phyloP scores from a whole-genome alignment of 1,284 basidiomycete genomes.

The Cystobasidiaceae sp. region DNA sequence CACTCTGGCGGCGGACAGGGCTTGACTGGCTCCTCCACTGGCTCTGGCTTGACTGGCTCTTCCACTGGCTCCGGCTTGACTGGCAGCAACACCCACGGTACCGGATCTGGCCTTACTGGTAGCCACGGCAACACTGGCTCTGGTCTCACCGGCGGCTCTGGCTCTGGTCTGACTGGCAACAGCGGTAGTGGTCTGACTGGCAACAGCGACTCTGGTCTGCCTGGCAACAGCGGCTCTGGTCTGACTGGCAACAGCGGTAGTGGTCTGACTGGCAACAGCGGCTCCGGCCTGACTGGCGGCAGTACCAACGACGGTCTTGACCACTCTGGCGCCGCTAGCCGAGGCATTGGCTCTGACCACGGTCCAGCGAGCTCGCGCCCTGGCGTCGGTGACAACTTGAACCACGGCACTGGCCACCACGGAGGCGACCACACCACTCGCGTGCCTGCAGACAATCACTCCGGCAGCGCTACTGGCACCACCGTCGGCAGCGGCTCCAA shows the following conservation, averaged over 20 bases:
- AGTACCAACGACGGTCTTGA: background rate
- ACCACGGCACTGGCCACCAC: background rate
- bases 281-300: background rate
- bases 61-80: no score
- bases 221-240: background rate
- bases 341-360: background rate
- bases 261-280: background rate
- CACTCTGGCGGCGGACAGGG: no score
- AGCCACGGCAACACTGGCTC: no score
- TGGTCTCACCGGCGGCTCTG: no score
- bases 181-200: background rate
- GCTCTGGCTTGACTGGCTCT: no score
- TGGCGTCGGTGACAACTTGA: no score
- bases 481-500: background rate
- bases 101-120: no score
- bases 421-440: background rate
- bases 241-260: background rate
- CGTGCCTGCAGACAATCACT: background rate
- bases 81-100: background rate
- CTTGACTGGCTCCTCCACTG: no score
- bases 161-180: conserved; percentile 1
- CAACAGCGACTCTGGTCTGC: background rate
- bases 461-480: background rate
- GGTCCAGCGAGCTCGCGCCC: background rate
- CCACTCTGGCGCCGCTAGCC: background rate